Evolutionary conservation across 23 red algal species (phyloP), one percentile per base, ranked within the genome.

Genomic region (Gracilariopsis chorda): DNA sequence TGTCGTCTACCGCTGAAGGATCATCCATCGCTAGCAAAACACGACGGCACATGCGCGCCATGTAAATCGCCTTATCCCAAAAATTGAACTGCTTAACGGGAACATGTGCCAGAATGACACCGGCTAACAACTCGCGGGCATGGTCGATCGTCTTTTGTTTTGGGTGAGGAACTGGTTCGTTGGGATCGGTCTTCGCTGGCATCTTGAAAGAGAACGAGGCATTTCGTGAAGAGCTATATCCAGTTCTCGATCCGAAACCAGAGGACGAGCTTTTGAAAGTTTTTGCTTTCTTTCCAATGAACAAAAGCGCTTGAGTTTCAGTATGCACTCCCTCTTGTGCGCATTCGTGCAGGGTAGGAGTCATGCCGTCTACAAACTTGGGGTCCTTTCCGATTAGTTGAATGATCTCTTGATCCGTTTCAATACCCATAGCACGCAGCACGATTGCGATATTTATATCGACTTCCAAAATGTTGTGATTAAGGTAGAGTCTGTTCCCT

Each of bases 371-470:
- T 51, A 96, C 70, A 68, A 65, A 88, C 40, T 39, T 43, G 11
- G 62, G 82, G 17, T 93, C 79, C 47, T 60, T 90, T 10, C 97
- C 93, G 21, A 98, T 74, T 25, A 98, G 81, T 80, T 95, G 93
- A 16, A 98, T 77, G 29, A 95, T 87, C 48, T 98, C 93, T 75
- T 86, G 78, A 40, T 95, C 92, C 17, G 86, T 90, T 62, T 91
- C 90, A 25, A 98, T 77, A 52, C 94, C 97, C 83, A 98, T 90
- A 12, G 97, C 97, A 32, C 83, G 88, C 3, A 98, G 93, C 46
- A 95, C 55, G 28, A 98, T 89, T 51, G 92, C 86, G 32, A 96
- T 49, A 35, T 94, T 94, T 37, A 98, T 84, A 81, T 98, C 97
- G 7, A 92, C 88, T 19, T 80, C 78, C 7, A 98, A 49, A 34